phyloP scores from a whole-genome alignment of 202 grass and related monocot genomes.

The Cymbopogon flexuosus region DNA sequence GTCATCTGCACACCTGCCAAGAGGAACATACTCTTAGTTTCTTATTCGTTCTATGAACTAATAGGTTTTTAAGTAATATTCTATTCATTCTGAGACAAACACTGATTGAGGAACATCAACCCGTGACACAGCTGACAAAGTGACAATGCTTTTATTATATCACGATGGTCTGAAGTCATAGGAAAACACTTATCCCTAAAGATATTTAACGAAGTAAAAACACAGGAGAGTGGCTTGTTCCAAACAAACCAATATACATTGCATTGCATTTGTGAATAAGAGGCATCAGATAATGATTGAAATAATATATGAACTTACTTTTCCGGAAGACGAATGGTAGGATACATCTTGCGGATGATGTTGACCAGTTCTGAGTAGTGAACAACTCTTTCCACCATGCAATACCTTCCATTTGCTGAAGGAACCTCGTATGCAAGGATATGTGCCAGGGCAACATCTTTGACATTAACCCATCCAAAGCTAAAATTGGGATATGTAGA shows the following conservation, averaged over 20 bases:
- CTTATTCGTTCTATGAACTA: background rate
- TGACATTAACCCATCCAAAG: constrained; percentile 68
- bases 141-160: background rate
- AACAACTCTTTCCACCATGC: constrained; percentile 61
- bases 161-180: background rate
- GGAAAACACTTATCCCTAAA: background rate
- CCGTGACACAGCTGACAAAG: background rate
- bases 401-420: constrained; percentile 70
- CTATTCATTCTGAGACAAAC: background rate
- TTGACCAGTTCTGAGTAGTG: constrained; percentile 57
- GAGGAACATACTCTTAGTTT: background rate
- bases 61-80: background rate
- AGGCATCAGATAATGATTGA: background rate
- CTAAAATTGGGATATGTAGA: constrained; percentile 54
- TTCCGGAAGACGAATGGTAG: constrained; percentile 45
- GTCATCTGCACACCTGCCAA: constrained; percentile 63
- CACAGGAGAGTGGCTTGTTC: background rate
- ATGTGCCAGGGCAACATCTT: constrained; percentile 79
- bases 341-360: constrained; percentile 52
- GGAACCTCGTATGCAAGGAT: constrained; percentile 72
- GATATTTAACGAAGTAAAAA: background rate
- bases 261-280: background rate
- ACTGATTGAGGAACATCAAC: background rate
- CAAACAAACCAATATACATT: background rate
- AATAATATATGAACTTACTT: constrained; percentile 47